These are phyloP conservation scores for Aspergillus nomiae DNA, from an alignment of 2,329 filamentous ascomycete genomes.

Conservation along the genomic window DNA sequence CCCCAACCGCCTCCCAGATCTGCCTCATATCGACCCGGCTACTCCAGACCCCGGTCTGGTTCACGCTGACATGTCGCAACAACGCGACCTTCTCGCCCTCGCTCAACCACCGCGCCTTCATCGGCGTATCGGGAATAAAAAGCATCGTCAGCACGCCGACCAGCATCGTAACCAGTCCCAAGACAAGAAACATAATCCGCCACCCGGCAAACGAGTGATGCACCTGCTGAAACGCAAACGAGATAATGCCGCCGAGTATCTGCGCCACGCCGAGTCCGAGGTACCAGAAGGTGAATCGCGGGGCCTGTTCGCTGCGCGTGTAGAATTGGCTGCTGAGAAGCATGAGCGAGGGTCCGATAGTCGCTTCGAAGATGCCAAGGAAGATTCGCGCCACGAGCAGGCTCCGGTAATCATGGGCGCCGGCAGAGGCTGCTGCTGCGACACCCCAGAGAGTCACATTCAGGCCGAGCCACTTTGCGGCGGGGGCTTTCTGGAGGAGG, in stretches of 20 bases:
- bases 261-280: slow-evolving; percentile 57
- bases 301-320: slow-evolving; percentile 56
- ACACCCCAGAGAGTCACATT: slow-evolving; percentile 60
- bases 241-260: slow-evolving; percentile 57
- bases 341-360: slow-evolving; percentile 62
- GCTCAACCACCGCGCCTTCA: slow-evolving; percentile 37
- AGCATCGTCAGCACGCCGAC: slow-evolving; percentile 40
- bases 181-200: slow-evolving; percentile 54
- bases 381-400: slow-evolving; percentile 60
- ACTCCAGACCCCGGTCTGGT: slow-evolving; percentile 56
- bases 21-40: slow-evolving; percentile 52
- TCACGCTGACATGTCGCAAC: slow-evolving; percentile 47
- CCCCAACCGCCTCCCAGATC: slow-evolving; percentile 48
- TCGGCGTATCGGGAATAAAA: slow-evolving; percentile 46
- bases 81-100: slow-evolving; percentile 42
- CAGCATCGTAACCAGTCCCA: slow-evolving; percentile 47
- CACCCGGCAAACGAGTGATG: slow-evolving; percentile 44
- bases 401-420: slow-evolving; percentile 55
- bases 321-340: slow-evolving; percentile 65
- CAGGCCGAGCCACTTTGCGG: slow-evolving; percentile 54
- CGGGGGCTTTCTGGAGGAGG: slow-evolving; percentile 25
- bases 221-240: slow-evolving; percentile 56
- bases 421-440: slow-evolving; percentile 48
- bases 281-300: slow-evolving; percentile 64
- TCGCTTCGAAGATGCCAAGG: slow-evolving; percentile 62